phyloP scores from a whole-genome alignment of 2,329 filamentous ascomycete genomes.

The Cadophora malorum region DNA sequence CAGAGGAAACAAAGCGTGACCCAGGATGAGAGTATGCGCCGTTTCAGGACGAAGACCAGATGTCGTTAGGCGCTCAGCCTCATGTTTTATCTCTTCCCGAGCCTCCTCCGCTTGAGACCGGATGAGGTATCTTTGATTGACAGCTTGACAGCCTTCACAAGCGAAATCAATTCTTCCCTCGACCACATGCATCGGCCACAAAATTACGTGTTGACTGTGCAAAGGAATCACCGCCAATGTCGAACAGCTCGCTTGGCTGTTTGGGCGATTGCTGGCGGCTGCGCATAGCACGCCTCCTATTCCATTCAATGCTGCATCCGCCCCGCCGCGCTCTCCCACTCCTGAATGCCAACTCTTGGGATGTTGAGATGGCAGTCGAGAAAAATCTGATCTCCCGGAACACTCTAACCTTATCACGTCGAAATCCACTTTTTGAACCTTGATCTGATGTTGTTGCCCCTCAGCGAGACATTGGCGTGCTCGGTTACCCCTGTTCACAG shows the following conservation, averaged over 20 bases:
- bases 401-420: constrained; percentile 26
- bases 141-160: constrained; percentile 10
- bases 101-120: neutral
- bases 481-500: constrained; percentile 31
- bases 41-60: constrained; percentile 40
- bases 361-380: constrained; percentile 28
- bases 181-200: neutral
- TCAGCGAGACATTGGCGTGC: constrained; percentile 35
- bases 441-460: constrained; percentile 28
- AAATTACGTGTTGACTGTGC: neutral
- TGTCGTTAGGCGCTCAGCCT: constrained; percentile 26
- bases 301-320: neutral
- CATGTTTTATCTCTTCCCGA: constrained; percentile 31
- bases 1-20: constrained; percentile 34
- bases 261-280: constrained; percentile 15
- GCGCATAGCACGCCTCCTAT: constrained; percentile 9
- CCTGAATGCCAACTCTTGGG: constrained; percentile 15
- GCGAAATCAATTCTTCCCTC: neutral
- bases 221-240: constrained; percentile 12
- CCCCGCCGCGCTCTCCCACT: neutral
- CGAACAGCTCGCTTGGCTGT: constrained; percentile 12
- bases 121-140: constrained; percentile 16
- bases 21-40: constrained; percentile 24
- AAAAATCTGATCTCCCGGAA: constrained; percentile 31
- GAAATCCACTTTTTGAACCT: constrained; percentile 11